Base-by-base conservation (phyloP, 1,139 yeast genomes). In the Debaryomyces sp. region DNA sequence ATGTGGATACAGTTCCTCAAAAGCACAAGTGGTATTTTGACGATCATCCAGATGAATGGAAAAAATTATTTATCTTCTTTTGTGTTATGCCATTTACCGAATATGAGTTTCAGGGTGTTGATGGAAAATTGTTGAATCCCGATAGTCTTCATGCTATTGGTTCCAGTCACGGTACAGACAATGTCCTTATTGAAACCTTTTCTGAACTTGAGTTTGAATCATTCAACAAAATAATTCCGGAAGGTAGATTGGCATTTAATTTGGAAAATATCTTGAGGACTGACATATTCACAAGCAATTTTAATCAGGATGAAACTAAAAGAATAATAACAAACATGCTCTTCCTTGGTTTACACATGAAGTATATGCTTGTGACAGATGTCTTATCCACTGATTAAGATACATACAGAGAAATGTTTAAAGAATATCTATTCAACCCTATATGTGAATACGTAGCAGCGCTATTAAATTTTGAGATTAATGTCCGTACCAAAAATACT, bases 51-150 rank as follows among this genome's bases (percentile, higher is more conserved):
- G 27, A 22, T 1, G 10, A 24, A 15, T 32, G 44, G 44, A 33
- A 41, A 22, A 39, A 22, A 32, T 27, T 35, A 22, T 41, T 22
- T 23, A 41, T 41, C 1, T 41, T 41, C 18, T 41, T 41, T 41
- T 32, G 27, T 24, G 39, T 41, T 33, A 33, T 41, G 22, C 44
- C 44, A 9, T 41, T 41, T 23, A 41, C 44, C 1, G 44, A 41
- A 5, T 41, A 41, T n/a, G 44, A 33, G 24, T 41, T 33, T 17
- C 30, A 22, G 15, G 39, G 35, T 17, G 10, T 21, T n/a, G 35
- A 23, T 42, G 44, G 34, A 23, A 26, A 34, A 32, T 13, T 42
- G 36, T 15, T 42, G n/a, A 38, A 42, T 21, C 39, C 44, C n/a
- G n/a, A 17, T 24, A 42, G 27, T 33, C 38, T 42, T 42, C 23